Percentiles rank a stretch among this genome's conserved stretches.
Evolutionary conservation across 2,329 filamentous ascomycete species (phyloP).

Genomic region (Exophiala spinifera): DNA sequence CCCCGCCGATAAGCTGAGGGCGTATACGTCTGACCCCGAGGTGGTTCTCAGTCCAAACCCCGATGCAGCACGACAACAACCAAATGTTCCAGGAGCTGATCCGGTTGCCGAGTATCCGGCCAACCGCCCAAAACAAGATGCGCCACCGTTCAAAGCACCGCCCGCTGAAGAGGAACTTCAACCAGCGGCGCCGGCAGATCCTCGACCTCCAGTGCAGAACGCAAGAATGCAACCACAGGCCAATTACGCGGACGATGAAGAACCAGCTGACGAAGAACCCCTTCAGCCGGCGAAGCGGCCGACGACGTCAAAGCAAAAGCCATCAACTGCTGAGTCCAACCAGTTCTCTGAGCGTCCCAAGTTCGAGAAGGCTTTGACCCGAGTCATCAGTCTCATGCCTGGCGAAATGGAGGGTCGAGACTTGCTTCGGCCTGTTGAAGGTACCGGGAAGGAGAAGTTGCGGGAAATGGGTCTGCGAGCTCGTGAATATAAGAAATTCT

Average conservation of each 20-base stretch:
- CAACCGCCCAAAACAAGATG: neutral
- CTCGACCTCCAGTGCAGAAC: neutral
- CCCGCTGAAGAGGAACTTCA: neutral
- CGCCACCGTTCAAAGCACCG: constrained; percentile 7
- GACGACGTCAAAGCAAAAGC: neutral
- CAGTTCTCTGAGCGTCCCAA: constrained; percentile 26
- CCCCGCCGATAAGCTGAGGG: constrained; percentile 2
- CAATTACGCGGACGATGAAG: constrained; percentile 1
- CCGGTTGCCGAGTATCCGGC: neutral
- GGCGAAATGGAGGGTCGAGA: constrained; percentile 32
- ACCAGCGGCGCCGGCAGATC: neutral
- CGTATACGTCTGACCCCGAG: constrained; percentile 3
- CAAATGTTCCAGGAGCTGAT: neutral
- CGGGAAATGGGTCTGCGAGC: constrained; percentile 41
- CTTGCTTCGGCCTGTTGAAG: constrained; percentile 38
- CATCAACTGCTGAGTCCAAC: neutral
- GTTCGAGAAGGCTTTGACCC: constrained; percentile 28
- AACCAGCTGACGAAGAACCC: neutral
- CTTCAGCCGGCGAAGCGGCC: neutral
- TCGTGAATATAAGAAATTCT: constrained; percentile 40
- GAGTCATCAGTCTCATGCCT: constrained; percentile 26
- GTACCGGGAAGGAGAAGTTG: constrained; percentile 40
- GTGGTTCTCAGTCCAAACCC: constrained; percentile 5
- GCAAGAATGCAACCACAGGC: neutral
- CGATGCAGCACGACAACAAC: constrained; percentile 1